phyloP scores from a whole-genome alignment of 371 early-diverging fungal genomes.

The Mortierella sp. region DNA sequence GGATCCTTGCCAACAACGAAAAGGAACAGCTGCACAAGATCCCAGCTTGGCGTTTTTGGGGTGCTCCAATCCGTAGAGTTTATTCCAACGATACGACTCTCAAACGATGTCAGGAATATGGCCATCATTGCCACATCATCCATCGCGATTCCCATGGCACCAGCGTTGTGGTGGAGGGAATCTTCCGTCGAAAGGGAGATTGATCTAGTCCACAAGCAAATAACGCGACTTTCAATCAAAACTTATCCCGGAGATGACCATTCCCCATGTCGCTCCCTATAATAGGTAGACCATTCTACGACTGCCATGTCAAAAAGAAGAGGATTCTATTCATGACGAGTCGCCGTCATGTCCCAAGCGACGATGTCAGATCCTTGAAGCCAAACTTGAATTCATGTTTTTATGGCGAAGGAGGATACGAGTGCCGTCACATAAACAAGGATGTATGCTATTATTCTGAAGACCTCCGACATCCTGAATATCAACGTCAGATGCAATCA shows the following conservation, averaged over 20 bases:
- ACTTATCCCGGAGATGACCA: conserved; percentile 34
- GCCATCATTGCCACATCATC: conserved; percentile 54
- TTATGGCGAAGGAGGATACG: conserved; percentile 29
- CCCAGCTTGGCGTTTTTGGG: conserved; percentile 44
- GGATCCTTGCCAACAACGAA: conserved; percentile 54
- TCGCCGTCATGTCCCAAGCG: neutral
- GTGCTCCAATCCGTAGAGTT: conserved; percentile 49
- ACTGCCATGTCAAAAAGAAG: conserved; percentile 29
- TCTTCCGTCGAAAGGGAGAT: conserved; percentile 41
- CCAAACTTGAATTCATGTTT: neutral
- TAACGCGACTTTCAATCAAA: conserved; percentile 26
- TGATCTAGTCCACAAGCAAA: conserved; percentile 33
- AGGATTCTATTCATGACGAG: conserved; percentile 25
- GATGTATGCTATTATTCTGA: conserved; percentile 11
- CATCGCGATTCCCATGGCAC: conserved; percentile 47
- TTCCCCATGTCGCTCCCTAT: conserved; percentile 43
- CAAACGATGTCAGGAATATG: conserved; percentile 43
- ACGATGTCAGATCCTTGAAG: neutral
- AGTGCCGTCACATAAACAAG: conserved; percentile 7
- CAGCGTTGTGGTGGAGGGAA: conserved; percentile 47
- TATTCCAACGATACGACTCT: conserved; percentile 28
- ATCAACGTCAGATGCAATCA: neutral
- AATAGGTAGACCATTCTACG: conserved; percentile 41
- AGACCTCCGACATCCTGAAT: conserved; percentile 6
- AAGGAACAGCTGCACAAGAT: conserved; percentile 46